These are phyloP conservation scores for Clavispora santaluciae DNA, from an alignment of 805 yeast genomes.

Conservation along the genomic window DNA sequence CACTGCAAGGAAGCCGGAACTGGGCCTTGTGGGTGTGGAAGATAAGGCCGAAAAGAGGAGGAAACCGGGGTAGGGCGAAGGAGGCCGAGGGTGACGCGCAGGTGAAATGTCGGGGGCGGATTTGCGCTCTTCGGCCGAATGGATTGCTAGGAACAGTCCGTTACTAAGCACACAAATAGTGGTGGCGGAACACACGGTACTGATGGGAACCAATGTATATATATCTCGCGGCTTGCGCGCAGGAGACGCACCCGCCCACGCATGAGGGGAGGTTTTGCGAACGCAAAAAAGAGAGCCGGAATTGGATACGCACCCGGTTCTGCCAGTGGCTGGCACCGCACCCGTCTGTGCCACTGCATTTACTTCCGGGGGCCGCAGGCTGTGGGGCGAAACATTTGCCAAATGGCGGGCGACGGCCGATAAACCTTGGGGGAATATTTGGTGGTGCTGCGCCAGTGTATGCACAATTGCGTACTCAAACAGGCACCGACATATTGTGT, in stretches of 20 bases:
- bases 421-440: neutral
- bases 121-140: too few species aligned
- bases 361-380: too few species aligned
- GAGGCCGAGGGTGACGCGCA: neutral
- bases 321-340: too few species aligned
- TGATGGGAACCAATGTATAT: neutral
- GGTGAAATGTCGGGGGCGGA: too few species aligned
- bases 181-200: neutral
- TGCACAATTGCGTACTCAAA: neutral
- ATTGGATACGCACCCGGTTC: too few species aligned
- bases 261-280: neutral
- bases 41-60: too few species aligned
- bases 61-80: too few species aligned
- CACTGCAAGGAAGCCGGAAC: too few species aligned
- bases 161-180: neutral
- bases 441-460: neutral
- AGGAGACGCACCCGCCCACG: neutral
- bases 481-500: neutral
- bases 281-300: neutral
- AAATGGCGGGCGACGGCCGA: too few species aligned
- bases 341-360: too few species aligned
- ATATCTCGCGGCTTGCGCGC: neutral
- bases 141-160: neutral
- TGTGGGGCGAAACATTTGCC: too few species aligned
- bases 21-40: too few species aligned